Evolutionary conservation across 495 filamentous ascomycete genomes (phyloP), one percentile per base, ranked within the genome.

Genomic region (Pyrenopolyporus hunteri): DNA sequence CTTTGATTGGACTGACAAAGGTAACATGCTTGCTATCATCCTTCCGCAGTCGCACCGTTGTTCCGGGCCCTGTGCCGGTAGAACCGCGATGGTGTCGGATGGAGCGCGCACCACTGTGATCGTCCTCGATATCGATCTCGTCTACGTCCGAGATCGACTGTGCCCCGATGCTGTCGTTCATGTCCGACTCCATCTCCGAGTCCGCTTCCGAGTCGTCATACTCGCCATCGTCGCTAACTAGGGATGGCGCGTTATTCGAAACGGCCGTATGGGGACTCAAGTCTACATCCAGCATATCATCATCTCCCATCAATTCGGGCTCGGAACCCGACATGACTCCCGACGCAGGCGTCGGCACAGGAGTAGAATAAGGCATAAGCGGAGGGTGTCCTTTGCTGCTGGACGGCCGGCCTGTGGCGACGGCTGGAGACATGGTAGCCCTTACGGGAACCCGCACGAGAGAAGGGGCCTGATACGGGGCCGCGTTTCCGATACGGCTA

Each of bases 161-260:
- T 14, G 71, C 67, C 8, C 76, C 74, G 50, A 73, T 68, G 20
- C 55, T 75, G 23, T 78, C 78, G 36, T 75, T 74, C 32, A 68
- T 66, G 6, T 80, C 79, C 5, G 77, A 79, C 7, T 64, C 68
- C 7, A 76, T 73, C 22, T 71, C 69, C 1, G 78, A 79, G 11
- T 74, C 75, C 26, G 75, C 78, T 43, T 77, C 75, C 1, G 76
- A 80, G 46, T 86, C 84, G 56, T 86, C 87, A 64, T 92, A 89
- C 64, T 89, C 87, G 49, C 85, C 89, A 69, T 93, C 88, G 71
- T 97, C 92, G 74, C 89, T 93, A 60, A 96, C 90, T 49, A 97
- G 77, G 35, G 90, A 93, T 9, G 92, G 92, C 8, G 89, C 89
- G 45, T 82, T 82, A 70, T 93, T 92, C 65, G 89, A 90, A 28